These are phyloP conservation scores for Lobosporangium transversale DNA, from an alignment of 192 early-diverging fungal genomes.

Conservation along the genomic window DNA sequence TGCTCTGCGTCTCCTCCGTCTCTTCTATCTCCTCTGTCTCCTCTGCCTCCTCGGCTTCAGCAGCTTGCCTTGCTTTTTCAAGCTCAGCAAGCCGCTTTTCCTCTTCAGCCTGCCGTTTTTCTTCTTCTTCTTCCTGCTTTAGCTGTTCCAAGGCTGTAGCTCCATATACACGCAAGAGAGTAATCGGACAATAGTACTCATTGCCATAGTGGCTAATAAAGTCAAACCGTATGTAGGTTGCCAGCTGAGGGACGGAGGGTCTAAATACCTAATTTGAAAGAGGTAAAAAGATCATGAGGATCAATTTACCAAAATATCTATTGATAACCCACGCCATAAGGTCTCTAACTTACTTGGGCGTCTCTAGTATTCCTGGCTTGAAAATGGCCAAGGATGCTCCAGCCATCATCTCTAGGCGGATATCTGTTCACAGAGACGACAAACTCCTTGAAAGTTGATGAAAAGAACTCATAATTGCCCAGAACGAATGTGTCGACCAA, in stretches of 20 bases:
- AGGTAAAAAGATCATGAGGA: too few species aligned
- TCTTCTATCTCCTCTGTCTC: not conserved
- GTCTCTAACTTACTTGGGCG: conserved; percentile 77
- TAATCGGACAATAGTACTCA: conserved; percentile 96
- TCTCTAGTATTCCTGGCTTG: conserved; percentile 88
- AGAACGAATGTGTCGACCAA: conserved; percentile 89
- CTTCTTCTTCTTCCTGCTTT: conserved; percentile 65
- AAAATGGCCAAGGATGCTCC: conserved; percentile 87
- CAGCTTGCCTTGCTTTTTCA: conserved; percentile 43
- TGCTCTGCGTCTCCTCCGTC: not conserved
- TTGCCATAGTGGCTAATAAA: conserved; percentile 89
- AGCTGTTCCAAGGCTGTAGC: conserved; percentile 93
- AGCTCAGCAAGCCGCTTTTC: conserved; percentile 39
- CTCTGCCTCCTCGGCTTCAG: conserved; percentile 40
- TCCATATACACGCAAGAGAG: conserved; percentile 87
- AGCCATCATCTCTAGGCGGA: conserved; percentile 77
- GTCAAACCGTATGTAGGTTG: conserved; percentile 88
- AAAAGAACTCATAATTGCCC: conserved; percentile 98
- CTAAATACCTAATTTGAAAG: conserved; percentile 84
- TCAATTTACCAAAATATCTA: too few species aligned
- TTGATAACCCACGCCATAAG: too few species aligned
- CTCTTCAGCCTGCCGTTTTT: conserved; percentile 36
- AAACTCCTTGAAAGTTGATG: conserved; percentile 91
- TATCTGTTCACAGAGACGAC: conserved; percentile 82
- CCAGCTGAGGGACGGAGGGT: conserved; percentile 75